Base-by-base conservation (phyloP, 768 basidiomycete species). In the Calvatia gigantea region DNA sequence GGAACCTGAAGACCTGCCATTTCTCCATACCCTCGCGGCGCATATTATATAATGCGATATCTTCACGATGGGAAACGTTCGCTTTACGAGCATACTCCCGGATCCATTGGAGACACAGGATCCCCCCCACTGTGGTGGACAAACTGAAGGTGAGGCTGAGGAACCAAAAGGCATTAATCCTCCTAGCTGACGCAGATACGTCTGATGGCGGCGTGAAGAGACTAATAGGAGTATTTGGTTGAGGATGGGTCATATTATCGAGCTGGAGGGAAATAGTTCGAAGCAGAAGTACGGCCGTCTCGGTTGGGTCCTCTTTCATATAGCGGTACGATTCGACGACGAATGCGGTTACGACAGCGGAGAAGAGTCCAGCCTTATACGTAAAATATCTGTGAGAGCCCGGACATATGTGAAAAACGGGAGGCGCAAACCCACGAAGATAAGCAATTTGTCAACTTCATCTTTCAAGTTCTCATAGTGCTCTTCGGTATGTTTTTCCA, bases 291-390 rank as follows among this genome's bases (percentile, higher is more conserved):
- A 56, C 51, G 29, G 61, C 37, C 7, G 39, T 32, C 21, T 57
- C 57, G 33, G 57, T 52, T 1, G 64, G 60, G 45, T 65, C 58
- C 33, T 60, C 50, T 29, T 64, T 51, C 9, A 68, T 58, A 57
- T 53, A 56, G 11, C 56, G 50, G 47, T 60, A 64, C 1, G 64
- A 63, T 41, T 64, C 61, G 15, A 67, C 52, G 21, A 60, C 59
- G 41, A 68, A 68, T 4, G 65, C 64, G 6, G 61, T 62, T 7
- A 65, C 65, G 23, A 62, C 59, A 27, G 58, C 65, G 6, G 65
- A 63, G 51, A 67, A 67, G n/a, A 67, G 59, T 15, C 61, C 62
- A n/a, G 64, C 64, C 65, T 67, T 6, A 21, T n/a, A 4, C 25
- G 15, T 6, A 6, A 5, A 14, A 15, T 39, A 14, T 39, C 4